phyloP scores from a whole-genome alignment of 306 rosid genomes.

The Cicer judaicum region DNA sequence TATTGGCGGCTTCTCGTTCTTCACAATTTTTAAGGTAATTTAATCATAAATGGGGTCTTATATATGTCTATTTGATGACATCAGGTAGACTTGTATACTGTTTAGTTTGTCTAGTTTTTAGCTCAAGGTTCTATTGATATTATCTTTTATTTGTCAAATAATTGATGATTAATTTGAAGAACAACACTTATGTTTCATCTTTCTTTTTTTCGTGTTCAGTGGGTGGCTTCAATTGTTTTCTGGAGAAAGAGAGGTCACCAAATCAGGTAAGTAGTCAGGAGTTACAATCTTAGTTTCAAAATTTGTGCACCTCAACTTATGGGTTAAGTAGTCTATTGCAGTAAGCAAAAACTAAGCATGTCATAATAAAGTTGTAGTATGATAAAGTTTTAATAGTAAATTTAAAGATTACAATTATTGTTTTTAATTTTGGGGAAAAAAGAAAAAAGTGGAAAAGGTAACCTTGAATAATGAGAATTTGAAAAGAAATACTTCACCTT shows the following conservation, averaged over 20 bases:
- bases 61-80: not conserved
- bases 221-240: constrained; percentile 72
- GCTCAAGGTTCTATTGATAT: not conserved
- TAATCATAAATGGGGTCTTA: not conserved
- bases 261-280: constrained; percentile 79
- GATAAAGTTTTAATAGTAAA: no score
- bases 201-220: constrained; percentile 56
- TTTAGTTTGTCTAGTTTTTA: constrained; percentile 6
- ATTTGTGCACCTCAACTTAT: constrained; percentile 13
- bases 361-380: no score
- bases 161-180: constrained; percentile 8
- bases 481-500: constrained; percentile 11
- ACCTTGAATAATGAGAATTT: constrained; percentile 33
- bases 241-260: constrained; percentile 73
- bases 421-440: no score
- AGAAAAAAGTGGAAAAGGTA: no score
- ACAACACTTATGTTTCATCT: constrained; percentile 38
- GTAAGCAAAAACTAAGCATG: not conserved
- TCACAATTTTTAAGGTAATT: constrained; percentile 72
- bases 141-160: constrained; percentile 21
- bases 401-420: no score
- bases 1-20: constrained; percentile 54
- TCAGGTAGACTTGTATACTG: not conserved
- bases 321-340: constrained; percentile 1
- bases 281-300: constrained; percentile 16